Evolutionary conservation across 306 rosid species (phyloP).

Genomic region (Vigna reflexopilosa): DNA sequence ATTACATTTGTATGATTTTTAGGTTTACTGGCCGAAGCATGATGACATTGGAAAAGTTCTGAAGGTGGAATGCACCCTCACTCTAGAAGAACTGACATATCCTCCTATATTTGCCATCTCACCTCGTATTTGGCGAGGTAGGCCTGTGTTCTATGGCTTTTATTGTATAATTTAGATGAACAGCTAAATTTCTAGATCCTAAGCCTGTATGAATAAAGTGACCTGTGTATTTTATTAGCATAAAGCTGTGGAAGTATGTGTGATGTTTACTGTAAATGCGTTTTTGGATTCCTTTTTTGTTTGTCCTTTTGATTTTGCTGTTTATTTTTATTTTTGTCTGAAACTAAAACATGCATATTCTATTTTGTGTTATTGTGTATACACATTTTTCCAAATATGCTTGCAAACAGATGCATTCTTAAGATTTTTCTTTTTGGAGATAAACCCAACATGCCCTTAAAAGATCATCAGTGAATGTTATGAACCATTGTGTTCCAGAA

Average conservation of each 20-base stretch:
- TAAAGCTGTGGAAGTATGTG: conserved; percentile 3
- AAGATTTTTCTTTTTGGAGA: background rate
- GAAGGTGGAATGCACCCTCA: conserved; percentile 87
- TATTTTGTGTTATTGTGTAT: background rate
- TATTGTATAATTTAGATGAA: conserved; percentile 10
- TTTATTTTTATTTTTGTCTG: background rate
- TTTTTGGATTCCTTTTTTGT: background rate
- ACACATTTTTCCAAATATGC: background rate
- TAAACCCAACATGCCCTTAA: background rate
- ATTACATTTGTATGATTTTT: conserved; percentile 41
- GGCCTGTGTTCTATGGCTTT: conserved; percentile 32
- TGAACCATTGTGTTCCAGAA: background rate
- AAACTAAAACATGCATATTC: background rate
- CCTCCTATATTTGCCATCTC: conserved; percentile 89
- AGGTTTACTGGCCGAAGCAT: conserved; percentile 96
- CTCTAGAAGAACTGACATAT: conserved; percentile 72
- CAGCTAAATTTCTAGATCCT: conserved; percentile 24
- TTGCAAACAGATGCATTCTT: background rate
- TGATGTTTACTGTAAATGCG: background rate
- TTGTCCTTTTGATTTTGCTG: background rate
- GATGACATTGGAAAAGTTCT: conserved; percentile 74
- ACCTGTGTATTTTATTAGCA: background rate
- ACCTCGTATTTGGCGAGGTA: conserved; percentile 81
- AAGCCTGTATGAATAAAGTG: conserved; percentile 7
- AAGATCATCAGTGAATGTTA: background rate